phyloP scores from a whole-genome alignment of 768 basidiomycete genomes.

The Lenzites betulinus region DNA sequence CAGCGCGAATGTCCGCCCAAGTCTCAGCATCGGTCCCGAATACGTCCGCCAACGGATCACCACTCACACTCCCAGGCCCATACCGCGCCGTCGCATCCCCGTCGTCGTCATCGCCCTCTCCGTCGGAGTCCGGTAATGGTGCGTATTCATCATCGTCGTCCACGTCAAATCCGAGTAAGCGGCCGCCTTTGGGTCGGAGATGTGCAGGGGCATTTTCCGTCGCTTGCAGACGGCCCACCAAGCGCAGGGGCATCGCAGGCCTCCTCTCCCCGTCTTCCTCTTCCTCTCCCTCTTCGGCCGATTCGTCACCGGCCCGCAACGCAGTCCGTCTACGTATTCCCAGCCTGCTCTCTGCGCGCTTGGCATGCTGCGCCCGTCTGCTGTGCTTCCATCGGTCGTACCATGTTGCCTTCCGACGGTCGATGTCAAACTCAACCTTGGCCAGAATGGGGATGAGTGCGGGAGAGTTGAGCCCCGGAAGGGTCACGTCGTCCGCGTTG shows the following conservation, averaged over 20 bases:
- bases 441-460: constrained; percentile 83
- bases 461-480: constrained; percentile 65
- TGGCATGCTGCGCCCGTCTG: constrained; percentile 60
- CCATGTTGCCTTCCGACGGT: constrained; percentile 77
- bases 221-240: constrained; percentile 49
- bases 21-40: constrained; percentile 69
- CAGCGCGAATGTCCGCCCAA: constrained; percentile 55
- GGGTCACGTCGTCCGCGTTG: constrained; percentile 53
- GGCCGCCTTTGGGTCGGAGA: constrained; percentile 16
- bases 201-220: constrained; percentile 37
- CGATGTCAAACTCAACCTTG: constrained; percentile 95
- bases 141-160: constrained; percentile 28
- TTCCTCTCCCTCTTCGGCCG: constrained; percentile 18
- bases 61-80: constrained; percentile 27
- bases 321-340: constrained; percentile 32
- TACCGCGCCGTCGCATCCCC: constrained; percentile 45
- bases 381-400: constrained; percentile 82
- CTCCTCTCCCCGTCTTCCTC: constrained; percentile 34
- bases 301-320: constrained; percentile 21
- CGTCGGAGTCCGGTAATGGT: constrained; percentile 24
- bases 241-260: constrained; percentile 49
- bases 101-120: constrained; percentile 25
- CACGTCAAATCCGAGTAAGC: constrained; percentile 28
- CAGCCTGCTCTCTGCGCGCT: constrained; percentile 49
- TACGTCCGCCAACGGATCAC: constrained; percentile 60